A percentile compares a stretch with the other conserved stretches of the same genome.
Conservation (phyloP, 1,284 basidiomycete genomes). For the Naganishia cerealis region DNA sequence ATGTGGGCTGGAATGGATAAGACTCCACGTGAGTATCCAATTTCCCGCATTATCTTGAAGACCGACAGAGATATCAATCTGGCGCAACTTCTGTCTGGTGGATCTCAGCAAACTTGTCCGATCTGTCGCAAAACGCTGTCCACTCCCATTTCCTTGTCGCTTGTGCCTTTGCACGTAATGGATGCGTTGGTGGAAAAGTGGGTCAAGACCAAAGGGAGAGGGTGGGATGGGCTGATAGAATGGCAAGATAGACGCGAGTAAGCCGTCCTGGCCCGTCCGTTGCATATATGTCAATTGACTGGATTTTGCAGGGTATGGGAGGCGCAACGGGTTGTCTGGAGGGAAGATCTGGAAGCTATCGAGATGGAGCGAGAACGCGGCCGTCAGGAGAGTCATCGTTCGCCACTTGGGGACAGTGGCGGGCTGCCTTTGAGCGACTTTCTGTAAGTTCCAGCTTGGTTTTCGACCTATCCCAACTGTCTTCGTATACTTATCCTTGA, state of each 20-base stretch:
- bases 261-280: background rate
- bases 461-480: background rate
- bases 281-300: background rate
- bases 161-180: conserved; percentile 19
- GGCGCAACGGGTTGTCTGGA: conserved; percentile 16
- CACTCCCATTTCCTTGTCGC: background rate
- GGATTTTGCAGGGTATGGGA: conserved; percentile 1
- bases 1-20: conserved; percentile 18
- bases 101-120: conserved; percentile 19
- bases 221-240: conserved; percentile 17
- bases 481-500: background rate
- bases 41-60: too few relatives aligned
- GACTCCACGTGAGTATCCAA: background rate
- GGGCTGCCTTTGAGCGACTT: background rate
- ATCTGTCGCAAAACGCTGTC: conserved; percentile 8
- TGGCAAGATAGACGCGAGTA: conserved; percentile 27
- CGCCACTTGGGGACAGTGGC: background rate
- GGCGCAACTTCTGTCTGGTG: background rate
- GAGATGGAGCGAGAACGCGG: background rate
- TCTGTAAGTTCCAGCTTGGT: background rate
- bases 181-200: conserved; percentile 23
- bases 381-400: background rate
- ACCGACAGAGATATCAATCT: too few relatives aligned
- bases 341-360: conserved; percentile 15
- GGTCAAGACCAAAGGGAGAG: conserved; percentile 5